phyloP scores from a whole-genome alignment of 805 yeast genomes.

The Pichia californica region DNA sequence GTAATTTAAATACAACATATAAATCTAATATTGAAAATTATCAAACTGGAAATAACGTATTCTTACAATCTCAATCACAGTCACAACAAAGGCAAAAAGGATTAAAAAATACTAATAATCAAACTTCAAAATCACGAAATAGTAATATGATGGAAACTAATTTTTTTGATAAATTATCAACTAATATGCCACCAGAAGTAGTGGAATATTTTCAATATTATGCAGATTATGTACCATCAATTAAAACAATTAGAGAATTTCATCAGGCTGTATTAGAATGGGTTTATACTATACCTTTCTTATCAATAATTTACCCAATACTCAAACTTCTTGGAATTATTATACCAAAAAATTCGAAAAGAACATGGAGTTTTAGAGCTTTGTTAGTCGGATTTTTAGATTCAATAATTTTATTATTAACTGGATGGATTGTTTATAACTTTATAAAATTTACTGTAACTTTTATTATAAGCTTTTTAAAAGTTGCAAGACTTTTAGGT shows the following conservation, averaged over 20 bases:
- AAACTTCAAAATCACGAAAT: background rate
- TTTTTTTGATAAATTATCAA: background rate
- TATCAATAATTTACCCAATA: constrained; percentile 4
- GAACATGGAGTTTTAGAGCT: constrained; percentile 8
- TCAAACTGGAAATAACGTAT: background rate
- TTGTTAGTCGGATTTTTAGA: constrained; percentile 5
- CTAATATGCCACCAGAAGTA: background rate
- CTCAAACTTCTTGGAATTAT: constrained; percentile 4
- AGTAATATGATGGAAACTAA: background rate
- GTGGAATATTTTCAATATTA: background rate
- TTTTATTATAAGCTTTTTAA: background rate
- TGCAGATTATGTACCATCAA: constrained; percentile 2
- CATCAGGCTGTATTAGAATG: constrained; percentile 4
- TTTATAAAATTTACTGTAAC: background rate
- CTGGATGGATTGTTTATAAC: background rate
- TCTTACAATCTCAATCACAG: background rate
- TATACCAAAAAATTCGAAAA: constrained; percentile 5
- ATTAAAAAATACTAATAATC: background rate
- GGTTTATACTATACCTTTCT: constrained; percentile 6
- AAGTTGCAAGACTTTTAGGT: background rate
- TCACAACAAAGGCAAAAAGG: background rate
- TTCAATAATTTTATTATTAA: background rate
- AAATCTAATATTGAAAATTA: too few relatives aligned
- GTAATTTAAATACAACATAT: too few relatives aligned
- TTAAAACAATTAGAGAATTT: constrained; percentile 6